Evolutionary conservation across 306 rosid genomes (phyloP).

Genomic region (Hippophae rhamnoides): DNA sequence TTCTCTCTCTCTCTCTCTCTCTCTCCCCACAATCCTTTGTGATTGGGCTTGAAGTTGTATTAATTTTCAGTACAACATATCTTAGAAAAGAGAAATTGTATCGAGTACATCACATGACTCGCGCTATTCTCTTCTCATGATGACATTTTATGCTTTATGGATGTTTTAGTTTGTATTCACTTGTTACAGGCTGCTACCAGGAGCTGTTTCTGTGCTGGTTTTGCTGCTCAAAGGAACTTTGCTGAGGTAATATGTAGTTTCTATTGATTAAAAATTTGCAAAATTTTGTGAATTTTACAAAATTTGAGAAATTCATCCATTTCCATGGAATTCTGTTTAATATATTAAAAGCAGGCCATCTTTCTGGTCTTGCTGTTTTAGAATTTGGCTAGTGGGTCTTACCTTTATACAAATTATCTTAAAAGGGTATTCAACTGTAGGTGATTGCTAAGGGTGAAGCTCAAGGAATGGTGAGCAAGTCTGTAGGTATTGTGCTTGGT

Average conservation of each 20-base stretch:
- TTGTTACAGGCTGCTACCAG: slow-evolving; percentile 81
- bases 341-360: neutral
- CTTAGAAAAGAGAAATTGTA: no score
- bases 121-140: neutral
- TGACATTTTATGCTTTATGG: neutral
- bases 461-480: slow-evolving; percentile 98
- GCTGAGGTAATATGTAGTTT: slow-evolving; percentile 64
- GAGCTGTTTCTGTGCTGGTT: slow-evolving; percentile 97
- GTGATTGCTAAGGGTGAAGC: slow-evolving; percentile 99
- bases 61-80: no score
- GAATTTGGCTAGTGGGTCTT: neutral
- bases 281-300: neutral
- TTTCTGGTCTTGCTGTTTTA: neutral
- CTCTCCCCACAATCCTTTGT: no score
- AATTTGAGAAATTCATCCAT: slow-evolving; percentile 13
- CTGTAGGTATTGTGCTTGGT: slow-evolving; percentile 69
- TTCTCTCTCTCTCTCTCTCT: no score
- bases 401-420: slow-evolving; percentile 3
- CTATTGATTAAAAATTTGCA: slow-evolving; percentile 6
- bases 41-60: no score
- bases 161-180: slow-evolving; percentile 20
- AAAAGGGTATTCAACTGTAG: slow-evolving; percentile 32
- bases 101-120: neutral
- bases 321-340: neutral
- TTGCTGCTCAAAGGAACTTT: slow-evolving; percentile 95